Percentiles rank a stretch among this genome's conserved stretches.
Conservation (phyloP, 2,329 filamentous ascomycete species). For the Penicillium occitanis region DNA sequence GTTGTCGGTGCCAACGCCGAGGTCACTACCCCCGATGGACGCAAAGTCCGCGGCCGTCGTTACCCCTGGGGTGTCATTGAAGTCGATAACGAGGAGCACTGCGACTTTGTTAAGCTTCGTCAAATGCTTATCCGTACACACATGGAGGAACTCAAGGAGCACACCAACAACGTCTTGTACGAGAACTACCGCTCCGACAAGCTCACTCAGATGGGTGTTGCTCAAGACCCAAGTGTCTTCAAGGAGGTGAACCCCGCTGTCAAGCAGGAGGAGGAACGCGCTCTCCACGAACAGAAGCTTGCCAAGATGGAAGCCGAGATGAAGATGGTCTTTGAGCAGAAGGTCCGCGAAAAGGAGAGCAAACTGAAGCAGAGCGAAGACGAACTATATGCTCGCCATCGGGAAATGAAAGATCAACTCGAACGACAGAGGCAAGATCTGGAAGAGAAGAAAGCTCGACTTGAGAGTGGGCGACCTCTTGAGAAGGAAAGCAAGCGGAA, state of each 20-base stretch:
- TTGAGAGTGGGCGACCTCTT: constrained; percentile 92
- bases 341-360: constrained; percentile 99
- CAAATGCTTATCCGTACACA: constrained; percentile 99
- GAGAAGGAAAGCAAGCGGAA: constrained; percentile 99
- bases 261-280: constrained; percentile 99
- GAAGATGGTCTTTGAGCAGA: constrained; percentile 99
- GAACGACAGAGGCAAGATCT: constrained; percentile 92
- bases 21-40: constrained; percentile 85
- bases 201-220: constrained; percentile 96
- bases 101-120: constrained; percentile 98
- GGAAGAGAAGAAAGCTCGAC: constrained; percentile 95
- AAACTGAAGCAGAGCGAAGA: constrained; percentile 99
- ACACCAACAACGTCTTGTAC: constrained; percentile 98
- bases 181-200: constrained; percentile 99
- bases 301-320: constrained; percentile 99
- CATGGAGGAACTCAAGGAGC: constrained; percentile 99
- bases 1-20: constrained; percentile 97
- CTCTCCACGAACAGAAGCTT: constrained; percentile 98
- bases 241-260: constrained; percentile 99
- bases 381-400: constrained; percentile 94
- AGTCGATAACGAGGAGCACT: constrained; percentile 99
- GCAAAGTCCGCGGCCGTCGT: constrained; percentile 90
- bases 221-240: constrained; percentile 98
- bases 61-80: constrained; percentile 99
- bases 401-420: constrained; percentile 99